These are phyloP conservation scores for Pseudogymnoascus sp. DNA, from an alignment of 2,329 filamentous ascomycete species.

Conservation along the genomic window DNA sequence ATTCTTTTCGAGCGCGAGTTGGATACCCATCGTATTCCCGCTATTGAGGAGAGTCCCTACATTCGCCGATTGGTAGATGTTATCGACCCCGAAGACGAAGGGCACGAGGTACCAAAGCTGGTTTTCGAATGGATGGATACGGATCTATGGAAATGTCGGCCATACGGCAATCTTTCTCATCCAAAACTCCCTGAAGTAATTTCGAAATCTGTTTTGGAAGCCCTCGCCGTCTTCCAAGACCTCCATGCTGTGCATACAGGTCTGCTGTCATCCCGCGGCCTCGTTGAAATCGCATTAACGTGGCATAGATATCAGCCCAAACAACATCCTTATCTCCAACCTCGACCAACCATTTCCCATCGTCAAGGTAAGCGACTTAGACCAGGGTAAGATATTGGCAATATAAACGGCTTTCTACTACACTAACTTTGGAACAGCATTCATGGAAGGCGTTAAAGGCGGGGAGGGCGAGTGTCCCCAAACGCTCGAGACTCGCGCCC, in stretches of 20 bases:
- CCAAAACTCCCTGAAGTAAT: background rate
- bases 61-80: background rate
- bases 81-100: background rate
- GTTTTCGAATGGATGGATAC: background rate
- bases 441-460: conserved; percentile 8
- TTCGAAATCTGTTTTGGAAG: background rate
- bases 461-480: conserved; percentile 7
- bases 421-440: background rate
- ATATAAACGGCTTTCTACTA: background rate
- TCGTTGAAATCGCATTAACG: background rate
- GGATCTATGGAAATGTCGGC: background rate
- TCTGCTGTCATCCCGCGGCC: background rate
- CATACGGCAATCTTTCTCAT: background rate
- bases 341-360: conserved; percentile 13
- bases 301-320: conserved; percentile 16
- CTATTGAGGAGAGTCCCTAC: background rate
- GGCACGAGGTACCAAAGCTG: background rate
- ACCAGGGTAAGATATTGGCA: conserved; percentile 12
- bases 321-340: conserved; percentile 19
- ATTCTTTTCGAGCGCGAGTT: background rate
- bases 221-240: background rate
- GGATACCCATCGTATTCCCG: background rate
- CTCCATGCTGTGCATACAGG: conserved; percentile 5
- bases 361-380: conserved; percentile 18
- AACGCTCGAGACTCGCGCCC: conserved; percentile 6